Base-by-base conservation (phyloP, 1,284 basidiomycete species). In the Inonotus hispidus region DNA sequence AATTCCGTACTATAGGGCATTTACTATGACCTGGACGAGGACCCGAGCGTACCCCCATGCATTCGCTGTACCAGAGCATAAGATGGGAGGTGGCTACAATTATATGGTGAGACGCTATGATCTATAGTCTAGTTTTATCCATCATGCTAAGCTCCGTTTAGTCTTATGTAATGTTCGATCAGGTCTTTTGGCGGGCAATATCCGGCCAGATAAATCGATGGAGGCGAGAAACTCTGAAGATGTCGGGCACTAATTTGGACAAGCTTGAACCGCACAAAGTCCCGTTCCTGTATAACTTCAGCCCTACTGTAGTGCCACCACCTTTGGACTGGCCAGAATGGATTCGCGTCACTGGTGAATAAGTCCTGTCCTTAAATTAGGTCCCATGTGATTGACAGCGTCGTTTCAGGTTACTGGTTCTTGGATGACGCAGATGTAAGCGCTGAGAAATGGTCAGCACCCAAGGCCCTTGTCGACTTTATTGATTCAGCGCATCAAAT, bases 251-350 rank as follows among this genome's bases (percentile, higher is more conserved):
- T 7, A 94, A 79, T 64, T 77, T 96, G 39, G 96, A 98, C 73
- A 92, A 88, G 75, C 88, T 98, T 82, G 93, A 96, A 70, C 92
- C 91, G 55, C 93, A 98, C 77, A 95, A 94, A 75, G 92, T 96
- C 47, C 96, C 96, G 1, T 98, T 99, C 79, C 75, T 99, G 55
- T 99, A 99, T 76, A 98, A 98, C 73, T 98, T 98, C 71, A 95
- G 92, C 69, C 91, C 94, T 0, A 82, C 83, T 7, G 80, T 94
- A 25, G 92, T 96, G 10, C 94, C 94, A 7, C 90, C 87, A 21
- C 95, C 95, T 4, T 74, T 97, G 58, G 96, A 99, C 72, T 99
- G 96, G 96, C 93, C 93, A 6, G 96, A 98, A 72, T 98, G 95
- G 93, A 97, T 98, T 64, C 89, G 93, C 57, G 87, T 98, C 1